A percentile compares a stretch with the other conserved stretches of the same genome.
These are phyloP conservation scores for Pilatotrama ljubarskyi DNA, from an alignment of 768 basidiomycete genomes.

Conservation along the genomic window DNA sequence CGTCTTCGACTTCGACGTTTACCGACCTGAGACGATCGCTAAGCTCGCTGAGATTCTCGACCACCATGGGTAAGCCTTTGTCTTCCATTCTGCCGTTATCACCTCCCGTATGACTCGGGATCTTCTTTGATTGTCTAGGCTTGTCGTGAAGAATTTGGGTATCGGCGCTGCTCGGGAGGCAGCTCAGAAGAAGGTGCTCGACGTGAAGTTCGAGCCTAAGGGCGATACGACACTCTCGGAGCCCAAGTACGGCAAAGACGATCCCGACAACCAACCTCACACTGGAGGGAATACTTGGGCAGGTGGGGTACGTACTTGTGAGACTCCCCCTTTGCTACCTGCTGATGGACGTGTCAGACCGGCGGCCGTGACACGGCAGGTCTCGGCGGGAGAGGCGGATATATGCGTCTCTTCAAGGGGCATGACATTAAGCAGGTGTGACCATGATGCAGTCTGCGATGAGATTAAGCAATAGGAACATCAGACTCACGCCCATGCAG, in stretches of 20 bases:
- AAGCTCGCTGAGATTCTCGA: slow-evolving; percentile 57
- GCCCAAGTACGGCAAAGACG: slow-evolving; percentile 65
- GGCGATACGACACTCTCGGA: slow-evolving; percentile 45
- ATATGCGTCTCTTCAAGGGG: slow-evolving; percentile 63
- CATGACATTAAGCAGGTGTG: slow-evolving; percentile 62
- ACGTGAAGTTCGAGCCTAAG: slow-evolving; percentile 58
- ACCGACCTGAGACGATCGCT: slow-evolving; percentile 64
- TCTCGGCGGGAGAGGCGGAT: slow-evolving; percentile 65
- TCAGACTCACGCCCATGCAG: slow-evolving; percentile 27
- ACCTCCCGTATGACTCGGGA: background rate
- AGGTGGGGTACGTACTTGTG: slow-evolving; percentile 51
- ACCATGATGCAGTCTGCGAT: background rate
- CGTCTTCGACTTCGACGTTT: slow-evolving; percentile 71
- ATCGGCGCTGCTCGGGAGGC: slow-evolving; percentile 58
- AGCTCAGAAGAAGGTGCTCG: slow-evolving; percentile 49
- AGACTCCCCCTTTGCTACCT: background rate
- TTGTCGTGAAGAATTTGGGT: slow-evolving; percentile 55
- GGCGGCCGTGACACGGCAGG: slow-evolving; percentile 69
- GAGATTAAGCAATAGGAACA: no score
- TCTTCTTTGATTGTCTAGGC: slow-evolving; percentile 31
- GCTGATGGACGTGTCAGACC: slow-evolving; percentile 38
- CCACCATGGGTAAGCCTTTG: slow-evolving; percentile 53
- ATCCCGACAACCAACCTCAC: slow-evolving; percentile 54
- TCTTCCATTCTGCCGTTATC: background rate
- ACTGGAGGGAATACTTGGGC: slow-evolving; percentile 65